Evolutionary conservation across 306 rosid species (phyloP), one percentile per base, ranked within the genome.

Genomic region (Mimosa bimucronata): DNA sequence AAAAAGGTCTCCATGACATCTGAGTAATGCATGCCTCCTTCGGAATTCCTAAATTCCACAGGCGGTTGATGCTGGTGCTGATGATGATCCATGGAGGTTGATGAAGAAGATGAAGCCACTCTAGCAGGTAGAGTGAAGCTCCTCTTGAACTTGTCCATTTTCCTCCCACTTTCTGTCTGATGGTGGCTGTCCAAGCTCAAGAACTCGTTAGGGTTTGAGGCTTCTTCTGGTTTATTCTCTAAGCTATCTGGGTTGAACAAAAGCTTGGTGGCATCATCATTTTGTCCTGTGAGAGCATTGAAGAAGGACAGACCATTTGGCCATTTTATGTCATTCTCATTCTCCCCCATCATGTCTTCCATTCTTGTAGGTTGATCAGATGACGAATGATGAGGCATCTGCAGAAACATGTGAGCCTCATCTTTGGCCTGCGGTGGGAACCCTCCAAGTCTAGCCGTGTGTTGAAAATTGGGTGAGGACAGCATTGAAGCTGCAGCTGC

Each of bases 1-100:
- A 96, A 81, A 89, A 84, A 96, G 38, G 91, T 88, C 80, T 91
- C 97, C 99, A 96, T 96, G 52, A 91, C 94, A 86, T 91, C 98
- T 11, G 96, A n/a, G 88, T 88, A 91, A n/a, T n/a, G n/a, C 91
- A 90, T 86, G 9, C 89, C 93, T 15, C 88, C 89, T 81, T 89
- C 98, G 3, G 97, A 84, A 81, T 88, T 90, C 81, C 93, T 85
- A 70, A 86, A 92, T 76, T 88, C 94, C 70, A 80, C 82, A 41
- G 85, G 77, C 57, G 87, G 92, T 50, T 85, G 93, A 50, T 84
- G 73, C n/a, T 67, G 72, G 16, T 67, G 48, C 12, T 66, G 69
- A 37, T 64, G 91, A 13, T 88, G 94, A 71, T 90, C 97, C 82
- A 90, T 86, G 18, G 97, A 91, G 75, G 97, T 93, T 6, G 97